Conservation (phyloP, 306 rosid genomes). For the Rosa rugosa region DNA sequence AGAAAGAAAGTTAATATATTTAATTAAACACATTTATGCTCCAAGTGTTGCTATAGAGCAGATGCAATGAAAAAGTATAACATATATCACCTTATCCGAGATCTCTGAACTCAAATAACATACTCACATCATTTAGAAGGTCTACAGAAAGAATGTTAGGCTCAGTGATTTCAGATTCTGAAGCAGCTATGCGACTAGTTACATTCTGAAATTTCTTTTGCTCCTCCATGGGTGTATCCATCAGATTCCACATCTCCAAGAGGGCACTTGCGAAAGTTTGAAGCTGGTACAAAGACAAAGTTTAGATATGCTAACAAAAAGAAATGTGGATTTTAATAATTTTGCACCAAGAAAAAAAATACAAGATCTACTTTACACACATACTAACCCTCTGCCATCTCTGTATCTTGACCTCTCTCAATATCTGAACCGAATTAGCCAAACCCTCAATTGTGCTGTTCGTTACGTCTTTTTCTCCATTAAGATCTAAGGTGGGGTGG, state of each 20-base stretch:
- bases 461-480: constrained; percentile 39
- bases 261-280: constrained; percentile 49
- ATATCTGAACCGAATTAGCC: constrained; percentile 42
- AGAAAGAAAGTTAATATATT: constrained; percentile 7
- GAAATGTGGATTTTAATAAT: neutral
- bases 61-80: neutral
- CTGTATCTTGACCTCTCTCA: constrained; percentile 55
- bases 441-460: constrained; percentile 43
- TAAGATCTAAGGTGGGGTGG: constrained; percentile 42
- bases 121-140: constrained; percentile 50
- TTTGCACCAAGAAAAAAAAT: constrained; percentile 3
- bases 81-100: neutral
- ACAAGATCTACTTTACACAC: constrained; percentile 7
- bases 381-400: constrained; percentile 60
- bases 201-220: constrained; percentile 54
- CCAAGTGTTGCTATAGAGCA: neutral
- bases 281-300: constrained; percentile 45
- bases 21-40: neutral
- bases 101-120: neutral
- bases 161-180: constrained; percentile 58
- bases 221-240: constrained; percentile 68
- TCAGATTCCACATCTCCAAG: constrained; percentile 75
- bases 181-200: constrained; percentile 58
- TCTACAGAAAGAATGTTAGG: constrained; percentile 56
- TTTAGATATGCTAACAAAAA: constrained; percentile 11